These are phyloP conservation scores for Obelidium mucronatum DNA, from an alignment of 192 early-diverging fungal genomes.

Conservation along the genomic window DNA sequence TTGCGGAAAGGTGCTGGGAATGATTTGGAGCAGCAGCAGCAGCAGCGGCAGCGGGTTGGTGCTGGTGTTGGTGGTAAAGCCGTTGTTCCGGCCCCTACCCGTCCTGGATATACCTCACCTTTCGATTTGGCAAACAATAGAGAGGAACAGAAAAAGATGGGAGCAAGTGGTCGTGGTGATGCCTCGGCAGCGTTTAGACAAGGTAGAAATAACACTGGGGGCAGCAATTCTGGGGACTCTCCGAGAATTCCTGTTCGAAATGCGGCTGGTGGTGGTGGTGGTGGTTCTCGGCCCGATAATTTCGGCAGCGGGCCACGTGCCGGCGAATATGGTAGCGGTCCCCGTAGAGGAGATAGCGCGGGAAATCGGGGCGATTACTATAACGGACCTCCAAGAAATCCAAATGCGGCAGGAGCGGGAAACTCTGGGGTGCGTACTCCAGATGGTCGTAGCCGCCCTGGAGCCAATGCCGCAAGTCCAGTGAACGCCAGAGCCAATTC, in stretches of 20 bases:
- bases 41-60: background rate
- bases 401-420: no score
- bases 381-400: background rate
- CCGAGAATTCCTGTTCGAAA: no score
- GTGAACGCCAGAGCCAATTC: background rate
- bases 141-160: background rate
- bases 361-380: background rate
- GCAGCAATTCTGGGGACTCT: no score
- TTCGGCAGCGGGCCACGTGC: background rate
- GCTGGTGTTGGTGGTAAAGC: background rate
- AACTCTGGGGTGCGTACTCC: background rate
- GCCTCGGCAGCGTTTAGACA: background rate
- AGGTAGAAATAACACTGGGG: background rate
- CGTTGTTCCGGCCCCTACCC: background rate
- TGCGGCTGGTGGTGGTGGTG: no score
- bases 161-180: background rate
- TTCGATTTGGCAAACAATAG: background rate
- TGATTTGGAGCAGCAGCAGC: background rate
- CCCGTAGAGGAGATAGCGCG: no score
- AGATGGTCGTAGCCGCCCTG: background rate
- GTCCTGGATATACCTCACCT: background rate
- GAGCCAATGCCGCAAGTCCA: background rate
- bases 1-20: background rate
- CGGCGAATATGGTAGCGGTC: background rate
- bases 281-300: background rate